Percentiles rank a stretch among this genome's conserved stretches.
Evolutionary conservation across 257 asterid genomes (phyloP).

Genomic region (Solanum arcanum): DNA sequence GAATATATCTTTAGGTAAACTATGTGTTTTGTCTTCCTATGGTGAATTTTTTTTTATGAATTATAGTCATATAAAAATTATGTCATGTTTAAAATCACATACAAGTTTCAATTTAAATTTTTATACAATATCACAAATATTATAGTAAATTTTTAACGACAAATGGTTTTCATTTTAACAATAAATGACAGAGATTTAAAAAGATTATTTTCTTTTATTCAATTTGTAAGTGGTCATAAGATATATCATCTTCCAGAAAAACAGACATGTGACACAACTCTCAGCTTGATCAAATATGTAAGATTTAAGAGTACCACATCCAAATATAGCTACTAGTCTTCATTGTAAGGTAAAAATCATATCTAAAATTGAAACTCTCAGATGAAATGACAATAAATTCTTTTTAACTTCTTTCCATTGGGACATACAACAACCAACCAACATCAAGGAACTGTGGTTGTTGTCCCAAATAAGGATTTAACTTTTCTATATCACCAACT

Average conservation of each 20-base stretch:
- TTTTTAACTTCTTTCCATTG: slow-evolving; percentile 38
- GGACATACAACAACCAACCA: slow-evolving; percentile 63
- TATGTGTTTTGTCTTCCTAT: not conserved
- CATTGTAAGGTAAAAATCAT: not conserved
- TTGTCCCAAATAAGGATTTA: slow-evolving; percentile 35
- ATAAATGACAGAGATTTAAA: not conserved
- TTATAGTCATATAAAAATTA: not conserved
- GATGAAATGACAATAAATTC: not conserved
- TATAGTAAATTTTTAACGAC: too few relatives aligned
- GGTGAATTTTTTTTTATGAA: not conserved
- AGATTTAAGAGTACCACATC: not conserved
- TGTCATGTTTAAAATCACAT: not conserved
- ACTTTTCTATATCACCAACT: slow-evolving; percentile 22
- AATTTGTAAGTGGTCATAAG: not conserved
- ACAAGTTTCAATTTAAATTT: not conserved
- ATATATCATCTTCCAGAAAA: not conserved
- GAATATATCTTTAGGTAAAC: not conserved
- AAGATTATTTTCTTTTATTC: not conserved
- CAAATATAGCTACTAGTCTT: not conserved
- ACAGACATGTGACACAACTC: not conserved
- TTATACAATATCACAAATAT: not conserved
- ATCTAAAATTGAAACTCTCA: not conserved
- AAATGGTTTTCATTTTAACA: not conserved
- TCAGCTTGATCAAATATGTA: not conserved
- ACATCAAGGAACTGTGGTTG: slow-evolving; percentile 21